Evolutionary conservation across 441 rosid species (phyloP), one percentile per base, ranked within the genome.

Genomic region (Eutrema salsugineum): DNA sequence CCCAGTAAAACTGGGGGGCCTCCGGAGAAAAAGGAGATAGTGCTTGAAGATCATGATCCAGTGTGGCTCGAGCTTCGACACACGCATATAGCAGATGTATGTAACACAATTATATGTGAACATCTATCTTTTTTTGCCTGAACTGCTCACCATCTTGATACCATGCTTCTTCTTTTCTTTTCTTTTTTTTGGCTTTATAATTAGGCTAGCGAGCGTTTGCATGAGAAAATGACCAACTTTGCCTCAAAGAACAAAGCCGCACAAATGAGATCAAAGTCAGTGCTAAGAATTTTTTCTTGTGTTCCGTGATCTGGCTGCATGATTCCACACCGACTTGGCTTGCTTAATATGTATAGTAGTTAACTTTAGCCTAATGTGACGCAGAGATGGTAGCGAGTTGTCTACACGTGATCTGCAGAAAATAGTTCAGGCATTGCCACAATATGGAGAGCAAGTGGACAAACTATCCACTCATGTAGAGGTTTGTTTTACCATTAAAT

Each of bases 31-130:
- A 89, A 89, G 71, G 91, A 87, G 77, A 85, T 83, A 66, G 82
- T 89, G 62, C 78, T 89, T 38, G 94, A 89, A 76, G 88, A 85
- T 62, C 82, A 83, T 60, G 94, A 89, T 77, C 87, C 88, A 39
- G 81, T 89, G 71, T 89, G 91, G 91, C 83, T 85, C 28, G 91
- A 89, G 82, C 90, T 89, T 70, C 88, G 94, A 17, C 90, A 87
- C 69, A 58, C 86, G 12, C 91, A 85, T 75, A 87, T 85, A 68
- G 94, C 94, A 57, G 90, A 89, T 82, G 94, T 86, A 84, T 73
- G 17, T 73, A 28, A 73, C 33, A 53, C 78, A 32, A 5, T 17
- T 43, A 16, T n/a, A n/a, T n/a, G n/a, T 60, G 48, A 51, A 16
- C 49, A 27, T 70, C 51, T 69, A 40, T 22, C 19, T 70, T 69